These are phyloP conservation scores for Globisporangium okanoganense DNA, from an alignment of 352 stramenopile species.

Conservation along the genomic window DNA sequence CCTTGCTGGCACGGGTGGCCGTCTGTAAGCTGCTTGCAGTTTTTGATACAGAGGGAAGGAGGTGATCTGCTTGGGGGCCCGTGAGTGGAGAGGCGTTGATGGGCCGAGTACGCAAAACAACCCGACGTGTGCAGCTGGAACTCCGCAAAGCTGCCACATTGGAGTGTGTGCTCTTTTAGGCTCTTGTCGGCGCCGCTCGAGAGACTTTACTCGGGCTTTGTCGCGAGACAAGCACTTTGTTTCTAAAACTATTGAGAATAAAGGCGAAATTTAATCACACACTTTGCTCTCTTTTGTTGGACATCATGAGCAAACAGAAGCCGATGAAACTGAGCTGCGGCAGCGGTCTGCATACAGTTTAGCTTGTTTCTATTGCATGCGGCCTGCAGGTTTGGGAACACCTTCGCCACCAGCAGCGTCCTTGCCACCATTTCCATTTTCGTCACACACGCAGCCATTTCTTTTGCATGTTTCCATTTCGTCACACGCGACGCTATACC, in stretches of 20 bases:
- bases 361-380: neutral
- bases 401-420: neutral
- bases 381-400: neutral
- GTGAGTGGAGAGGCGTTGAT: neutral
- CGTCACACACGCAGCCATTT: neutral
- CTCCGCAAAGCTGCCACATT: neutral
- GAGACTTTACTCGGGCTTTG: conserved; percentile 2
- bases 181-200: neutral
- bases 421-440: neutral
- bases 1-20: conserved; percentile 83
- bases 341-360: neutral
- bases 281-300: neutral
- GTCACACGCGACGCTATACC: no score
- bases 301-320: no score
- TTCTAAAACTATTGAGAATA: conserved; percentile 79
- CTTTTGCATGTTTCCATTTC: no score
- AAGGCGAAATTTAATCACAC: conserved; percentile 78
- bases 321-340: neutral
- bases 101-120: neutral
- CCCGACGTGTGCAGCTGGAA: conserved; percentile 2
- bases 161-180: neutral
- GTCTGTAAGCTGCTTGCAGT: conserved; percentile 68
- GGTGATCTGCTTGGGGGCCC: conserved; percentile 8
- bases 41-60: conserved; percentile 18
- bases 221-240: conserved; percentile 26